These are phyloP conservation scores for Moelleriella libera DNA, from an alignment of 2,329 filamentous ascomycete genomes.

Conservation along the genomic window DNA sequence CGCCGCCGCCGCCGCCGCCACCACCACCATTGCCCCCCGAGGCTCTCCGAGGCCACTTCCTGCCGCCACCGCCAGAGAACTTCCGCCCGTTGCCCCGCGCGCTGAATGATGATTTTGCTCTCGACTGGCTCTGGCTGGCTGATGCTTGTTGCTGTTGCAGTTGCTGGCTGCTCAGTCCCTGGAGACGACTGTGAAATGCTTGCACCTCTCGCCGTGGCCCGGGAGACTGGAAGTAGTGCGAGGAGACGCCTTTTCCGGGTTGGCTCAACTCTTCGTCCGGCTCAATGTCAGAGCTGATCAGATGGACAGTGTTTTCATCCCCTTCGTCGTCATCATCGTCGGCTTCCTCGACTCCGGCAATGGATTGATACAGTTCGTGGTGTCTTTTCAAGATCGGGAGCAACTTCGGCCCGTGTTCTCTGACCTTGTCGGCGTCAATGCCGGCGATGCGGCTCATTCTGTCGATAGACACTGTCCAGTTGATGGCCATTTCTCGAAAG, in stretches of 20 bases:
- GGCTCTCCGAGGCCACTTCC: conserved; percentile 14
- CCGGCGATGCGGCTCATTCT: conserved; percentile 50
- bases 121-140: conserved; percentile 8
- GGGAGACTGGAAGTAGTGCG: conserved; percentile 29
- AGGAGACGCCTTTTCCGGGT: conserved; percentile 24
- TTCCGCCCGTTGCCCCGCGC: conserved; percentile 13
- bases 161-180: conserved; percentile 13
- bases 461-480: conserved; percentile 46
- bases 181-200: conserved; percentile 18
- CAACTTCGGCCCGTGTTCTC: conserved; percentile 45
- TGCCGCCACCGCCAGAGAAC: conserved; percentile 9
- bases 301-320: conserved; percentile 34
- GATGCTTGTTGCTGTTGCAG: neutral
- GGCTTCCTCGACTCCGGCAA: conserved; percentile 24
- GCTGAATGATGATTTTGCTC: conserved; percentile 11
- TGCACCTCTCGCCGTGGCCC: conserved; percentile 14
- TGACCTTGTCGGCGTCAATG: conserved; percentile 49
- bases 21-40: conserved; percentile 11
- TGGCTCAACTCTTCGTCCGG: conserved; percentile 21
- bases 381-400: conserved; percentile 40
- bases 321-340: conserved; percentile 10
- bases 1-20: neutral
- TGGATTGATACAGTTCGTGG: conserved; percentile 31
- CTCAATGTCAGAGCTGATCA: conserved; percentile 33
- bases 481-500: conserved; percentile 59